A percentile compares a stretch with the other conserved stretches of the same genome.
Conservation (phyloP, 805 yeast genomes). For the Saccharomycopsis sp. region DNA sequence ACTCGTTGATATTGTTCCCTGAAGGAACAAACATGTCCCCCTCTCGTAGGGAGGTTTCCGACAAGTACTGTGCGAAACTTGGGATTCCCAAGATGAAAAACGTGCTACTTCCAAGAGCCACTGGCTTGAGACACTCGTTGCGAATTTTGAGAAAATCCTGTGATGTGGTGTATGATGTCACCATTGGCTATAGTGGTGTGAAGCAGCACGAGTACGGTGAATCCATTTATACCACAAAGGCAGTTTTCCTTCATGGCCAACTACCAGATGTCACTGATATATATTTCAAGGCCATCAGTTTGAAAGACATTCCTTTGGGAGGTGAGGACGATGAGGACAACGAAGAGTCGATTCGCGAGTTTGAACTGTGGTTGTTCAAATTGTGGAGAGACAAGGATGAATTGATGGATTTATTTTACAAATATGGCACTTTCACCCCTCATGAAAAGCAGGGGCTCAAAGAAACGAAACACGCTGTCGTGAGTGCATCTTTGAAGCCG, state of each 20-base stretch:
- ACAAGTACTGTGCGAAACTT: constrained; percentile 45
- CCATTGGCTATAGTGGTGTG: constrained; percentile 76
- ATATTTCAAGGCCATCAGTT: constrained; percentile 48
- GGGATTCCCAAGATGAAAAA: constrained; percentile 45
- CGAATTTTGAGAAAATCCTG: constrained; percentile 44
- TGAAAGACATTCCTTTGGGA: constrained; percentile 57
- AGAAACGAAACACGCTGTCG: constrained; percentile 8
- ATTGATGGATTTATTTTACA: constrained; percentile 52
- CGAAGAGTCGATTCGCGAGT: constrained; percentile 32
- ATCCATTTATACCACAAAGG: constrained; percentile 55
- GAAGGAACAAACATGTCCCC: constrained; percentile 86
- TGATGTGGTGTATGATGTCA: constrained; percentile 64
- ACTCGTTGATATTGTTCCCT: constrained; percentile 74
- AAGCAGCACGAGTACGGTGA: constrained; percentile 62
- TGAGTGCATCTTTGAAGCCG: constrained; percentile 13
- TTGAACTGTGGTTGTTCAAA: constrained; percentile 66
- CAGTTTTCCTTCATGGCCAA: constrained; percentile 56
- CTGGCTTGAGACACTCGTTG: constrained; percentile 68
- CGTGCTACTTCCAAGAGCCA: constrained; percentile 70
- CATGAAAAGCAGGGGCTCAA: not conserved
- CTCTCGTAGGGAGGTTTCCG: constrained; percentile 51
- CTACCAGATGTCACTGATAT: constrained; percentile 63
- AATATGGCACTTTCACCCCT: constrained; percentile 39
- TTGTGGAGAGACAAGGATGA: constrained; percentile 76
- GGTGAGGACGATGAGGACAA: constrained; percentile 37